Conservation (phyloP, 495 filamentous ascomycete genomes). For the Mytilinidion resinicola region DNA sequence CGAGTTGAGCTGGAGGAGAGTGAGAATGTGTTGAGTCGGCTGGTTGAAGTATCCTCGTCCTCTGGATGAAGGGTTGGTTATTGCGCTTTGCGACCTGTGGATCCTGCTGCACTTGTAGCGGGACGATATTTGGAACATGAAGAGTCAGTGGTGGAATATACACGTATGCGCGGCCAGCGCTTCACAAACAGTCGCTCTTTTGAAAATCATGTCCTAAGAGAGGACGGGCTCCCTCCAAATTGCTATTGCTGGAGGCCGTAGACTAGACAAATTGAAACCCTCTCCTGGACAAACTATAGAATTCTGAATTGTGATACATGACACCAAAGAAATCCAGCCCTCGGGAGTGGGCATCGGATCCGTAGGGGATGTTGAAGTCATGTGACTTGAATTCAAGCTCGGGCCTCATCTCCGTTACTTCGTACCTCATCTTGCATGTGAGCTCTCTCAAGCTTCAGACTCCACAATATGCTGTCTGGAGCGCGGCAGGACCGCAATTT, state of each 20-base stretch:
- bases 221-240: neutral
- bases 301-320: neutral
- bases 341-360: too few species aligned
- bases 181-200: constrained; percentile 4
- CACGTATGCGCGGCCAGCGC: neutral
- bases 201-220: neutral
- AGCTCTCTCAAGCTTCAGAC: neutral
- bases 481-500: neutral
- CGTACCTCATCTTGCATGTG: too few species aligned
- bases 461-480: neutral
- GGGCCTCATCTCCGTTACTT: too few species aligned
- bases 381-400: too few species aligned
- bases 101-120: constrained; percentile 9
- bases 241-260: constrained; percentile 1
- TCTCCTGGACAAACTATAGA: neutral
- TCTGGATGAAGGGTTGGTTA: constrained; percentile 30
- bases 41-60: constrained; percentile 26
- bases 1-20: constrained; percentile 22
- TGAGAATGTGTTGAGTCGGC: constrained; percentile 22
- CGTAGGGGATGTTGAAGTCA: too few species aligned
- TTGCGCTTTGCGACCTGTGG: constrained; percentile 15
- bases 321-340: too few species aligned
- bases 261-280: neutral
- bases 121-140: neutral
- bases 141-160: neutral